These are phyloP conservation scores for Apiospora marii DNA, from an alignment of 2,329 filamentous ascomycete species.

Conservation along the genomic window DNA sequence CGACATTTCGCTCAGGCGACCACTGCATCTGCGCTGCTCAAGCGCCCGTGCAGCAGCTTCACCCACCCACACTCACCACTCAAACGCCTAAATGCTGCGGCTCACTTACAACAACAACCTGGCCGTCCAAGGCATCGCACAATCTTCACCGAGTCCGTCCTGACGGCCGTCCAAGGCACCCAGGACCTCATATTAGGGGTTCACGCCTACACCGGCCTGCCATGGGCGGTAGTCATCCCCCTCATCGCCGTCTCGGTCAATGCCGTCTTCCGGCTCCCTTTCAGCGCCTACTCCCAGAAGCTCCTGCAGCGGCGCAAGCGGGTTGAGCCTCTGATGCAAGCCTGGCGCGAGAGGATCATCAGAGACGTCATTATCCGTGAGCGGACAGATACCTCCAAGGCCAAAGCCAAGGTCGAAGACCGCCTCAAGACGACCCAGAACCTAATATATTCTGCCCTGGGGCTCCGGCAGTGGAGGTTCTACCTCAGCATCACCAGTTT, in stretches of 20 bases:
- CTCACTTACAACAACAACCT: background rate
- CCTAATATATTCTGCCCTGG: slow-evolving; percentile 43
- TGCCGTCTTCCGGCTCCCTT: slow-evolving; percentile 55
- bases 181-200: slow-evolving; percentile 53
- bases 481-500: slow-evolving; percentile 50
- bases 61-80: background rate
- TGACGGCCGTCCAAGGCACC: slow-evolving; percentile 47
- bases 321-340: slow-evolving; percentile 43
- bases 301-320: slow-evolving; percentile 40
- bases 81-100: background rate
- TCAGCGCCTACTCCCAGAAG: slow-evolving; percentile 49
- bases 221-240: slow-evolving; percentile 64
- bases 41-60: background rate
- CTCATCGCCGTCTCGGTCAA: slow-evolving; percentile 57
- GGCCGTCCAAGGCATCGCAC: slow-evolving; percentile 1
- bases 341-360: slow-evolving; percentile 42
- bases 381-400: background rate
- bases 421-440: slow-evolving; percentile 36
- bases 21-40: slow-evolving; percentile 7
- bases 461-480: slow-evolving; percentile 57
- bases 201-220: slow-evolving; percentile 52
- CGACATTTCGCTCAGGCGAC: slow-evolving; percentile 7
- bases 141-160: slow-evolving; percentile 14
- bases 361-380: background rate
- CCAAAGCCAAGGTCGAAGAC: slow-evolving; percentile 37